Evolutionary conservation across 345 rosid genomes (phyloP).

Genomic region (Lepidium aucheri): DNA sequence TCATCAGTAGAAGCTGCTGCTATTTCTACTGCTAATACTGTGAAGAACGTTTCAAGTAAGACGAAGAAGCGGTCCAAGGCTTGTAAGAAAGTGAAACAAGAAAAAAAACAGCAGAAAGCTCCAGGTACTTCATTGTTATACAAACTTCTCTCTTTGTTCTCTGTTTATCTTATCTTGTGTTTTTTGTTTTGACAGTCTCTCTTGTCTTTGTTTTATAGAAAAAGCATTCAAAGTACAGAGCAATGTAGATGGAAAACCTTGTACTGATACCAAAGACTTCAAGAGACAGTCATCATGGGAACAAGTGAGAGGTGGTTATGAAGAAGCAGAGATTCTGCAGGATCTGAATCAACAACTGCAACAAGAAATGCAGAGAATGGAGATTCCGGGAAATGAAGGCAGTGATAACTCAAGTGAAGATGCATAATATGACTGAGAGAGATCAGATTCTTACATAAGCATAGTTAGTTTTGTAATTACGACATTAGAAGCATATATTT

Average conservation of each 20-base stretch:
- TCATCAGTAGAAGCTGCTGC: too few relatives aligned
- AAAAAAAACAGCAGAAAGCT: not conserved
- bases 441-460: not conserved
- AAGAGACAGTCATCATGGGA: not conserved
- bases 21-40: too few relatives aligned
- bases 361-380: not conserved
- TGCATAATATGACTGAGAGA: not conserved
- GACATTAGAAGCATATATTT: not conserved
- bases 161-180: not conserved
- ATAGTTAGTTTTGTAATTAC: not conserved
- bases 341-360: not conserved
- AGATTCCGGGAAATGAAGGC: not conserved
- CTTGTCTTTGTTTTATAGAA: not conserved
- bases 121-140: not conserved
- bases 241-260: not conserved
- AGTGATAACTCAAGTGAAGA: not conserved
- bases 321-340: not conserved
- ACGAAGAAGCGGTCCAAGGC: not conserved
- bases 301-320: not conserved
- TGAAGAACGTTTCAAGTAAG: not conserved
- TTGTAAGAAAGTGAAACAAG: not conserved
- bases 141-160: not conserved
- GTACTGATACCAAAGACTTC: not conserved
- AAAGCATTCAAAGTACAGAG: not conserved
- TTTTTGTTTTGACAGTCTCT: not conserved